These are phyloP conservation scores for Clarkia xantiana DNA, from an alignment of 345 rosid genomes.

Conservation along the genomic window DNA sequence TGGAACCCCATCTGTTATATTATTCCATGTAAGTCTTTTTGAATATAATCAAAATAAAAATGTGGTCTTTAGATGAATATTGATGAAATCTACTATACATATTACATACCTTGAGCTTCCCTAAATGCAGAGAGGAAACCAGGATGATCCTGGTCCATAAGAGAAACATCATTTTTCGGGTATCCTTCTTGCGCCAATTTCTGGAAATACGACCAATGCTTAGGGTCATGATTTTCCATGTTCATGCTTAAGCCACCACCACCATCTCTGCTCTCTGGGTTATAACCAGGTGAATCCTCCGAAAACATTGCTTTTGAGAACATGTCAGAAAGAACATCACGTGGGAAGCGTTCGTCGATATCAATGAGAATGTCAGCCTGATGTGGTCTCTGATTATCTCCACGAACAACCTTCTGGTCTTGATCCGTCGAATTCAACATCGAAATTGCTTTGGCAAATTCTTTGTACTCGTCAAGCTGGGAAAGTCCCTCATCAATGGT, in stretches of 20 bases:
- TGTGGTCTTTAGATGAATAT: conserved; percentile 25
- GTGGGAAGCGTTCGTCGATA: conserved; percentile 73
- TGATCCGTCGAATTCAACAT: conserved; percentile 23
- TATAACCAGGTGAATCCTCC: conserved; percentile 30
- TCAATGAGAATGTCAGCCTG: conserved; percentile 49
- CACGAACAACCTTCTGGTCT: conserved; percentile 3
- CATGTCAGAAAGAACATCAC: conserved; percentile 66
- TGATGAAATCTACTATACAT: conserved; percentile 22
- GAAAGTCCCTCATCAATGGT: conserved; percentile 24
- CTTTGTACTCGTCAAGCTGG: conserved; percentile 25
- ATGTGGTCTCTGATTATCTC: background rate
- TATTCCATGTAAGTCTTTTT: conserved; percentile 16
- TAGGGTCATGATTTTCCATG: conserved; percentile 62
- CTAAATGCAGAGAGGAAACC: conserved; percentile 19
- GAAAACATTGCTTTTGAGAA: conserved; percentile 44
- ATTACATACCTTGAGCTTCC: conserved; percentile 22
- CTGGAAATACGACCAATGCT: conserved; percentile 77
- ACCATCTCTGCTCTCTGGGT: conserved; percentile 36
- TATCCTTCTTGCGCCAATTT: conserved; percentile 63
- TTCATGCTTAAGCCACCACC: conserved; percentile 45
- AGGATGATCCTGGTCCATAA: conserved; percentile 42
- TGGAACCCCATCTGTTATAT: conserved; percentile 14
- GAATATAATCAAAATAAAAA: conserved; percentile 30
- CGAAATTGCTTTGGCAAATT: conserved; percentile 19
- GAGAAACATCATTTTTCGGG: conserved; percentile 36